Percentiles rank a stretch among this genome's conserved stretches.
phyloP scores from a whole-genome alignment of 148 eudicot species.

The Rhododendron ferrugineum region DNA sequence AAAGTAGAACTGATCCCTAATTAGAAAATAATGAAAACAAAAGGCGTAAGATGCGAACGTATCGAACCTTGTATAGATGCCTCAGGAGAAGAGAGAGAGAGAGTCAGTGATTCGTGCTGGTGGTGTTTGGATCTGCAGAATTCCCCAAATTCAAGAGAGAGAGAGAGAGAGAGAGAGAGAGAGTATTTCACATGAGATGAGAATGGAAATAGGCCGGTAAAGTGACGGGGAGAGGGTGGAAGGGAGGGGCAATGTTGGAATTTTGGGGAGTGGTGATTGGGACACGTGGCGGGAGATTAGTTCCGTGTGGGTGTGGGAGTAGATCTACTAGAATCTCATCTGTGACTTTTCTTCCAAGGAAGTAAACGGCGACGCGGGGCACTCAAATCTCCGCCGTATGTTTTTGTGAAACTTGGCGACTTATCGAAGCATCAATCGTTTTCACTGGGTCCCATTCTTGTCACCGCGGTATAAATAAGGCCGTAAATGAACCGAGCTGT shows the following conservation, averaged over 20 bases:
- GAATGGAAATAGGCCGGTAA: neutral
- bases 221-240: conserved; percentile 11
- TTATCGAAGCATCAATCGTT: neutral
- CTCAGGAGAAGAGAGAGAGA: neutral
- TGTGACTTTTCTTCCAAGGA: neutral
- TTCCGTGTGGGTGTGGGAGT: neutral
- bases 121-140: conserved; percentile 1
- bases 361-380: neutral
- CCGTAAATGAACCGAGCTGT: no score
- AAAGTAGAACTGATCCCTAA: neutral
- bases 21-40: neutral
- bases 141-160: conserved; percentile 2
- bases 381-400: neutral
- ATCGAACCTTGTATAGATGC: neutral
- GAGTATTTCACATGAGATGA: neutral
- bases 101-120: neutral
- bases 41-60: neutral
- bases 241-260: conserved; percentile 7
- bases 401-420: neutral
- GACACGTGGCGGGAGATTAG: conserved; percentile 7
- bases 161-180: conserved; percentile 7
- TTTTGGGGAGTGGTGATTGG: neutral
- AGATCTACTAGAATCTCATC: conserved; percentile 8
- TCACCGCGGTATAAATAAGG: no score
- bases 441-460: neutral